Percentiles rank a stretch among this genome's conserved stretches.
phyloP scores from a whole-genome alignment of 371 early-diverging fungal species.

The Zychaea mexicana region DNA sequence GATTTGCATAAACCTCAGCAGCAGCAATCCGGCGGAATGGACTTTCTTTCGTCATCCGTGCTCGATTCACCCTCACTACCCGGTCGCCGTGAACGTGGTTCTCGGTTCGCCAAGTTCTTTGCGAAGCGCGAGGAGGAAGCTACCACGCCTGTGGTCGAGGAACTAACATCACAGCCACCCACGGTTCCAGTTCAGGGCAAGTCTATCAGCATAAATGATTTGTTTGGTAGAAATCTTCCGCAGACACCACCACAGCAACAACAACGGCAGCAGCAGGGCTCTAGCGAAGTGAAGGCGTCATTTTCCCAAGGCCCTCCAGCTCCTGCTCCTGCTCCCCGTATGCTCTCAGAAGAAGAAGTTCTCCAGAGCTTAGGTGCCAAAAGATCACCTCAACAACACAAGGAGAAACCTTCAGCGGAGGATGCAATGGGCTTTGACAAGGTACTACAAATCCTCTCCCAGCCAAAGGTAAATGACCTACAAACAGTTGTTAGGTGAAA shows the following conservation, averaged over 20 bases:
- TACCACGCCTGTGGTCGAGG: constrained; percentile 16
- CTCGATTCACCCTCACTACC: constrained; percentile 22
- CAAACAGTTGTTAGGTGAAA: too few species aligned
- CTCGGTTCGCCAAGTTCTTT: constrained; percentile 70
- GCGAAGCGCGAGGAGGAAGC: constrained; percentile 45
- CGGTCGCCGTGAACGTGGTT: constrained; percentile 48
- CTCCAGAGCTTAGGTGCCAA: constrained; percentile 54
- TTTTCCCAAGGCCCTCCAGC: background rate
- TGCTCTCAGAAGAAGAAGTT: constrained; percentile 65
- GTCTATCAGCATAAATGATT: constrained; percentile 53
- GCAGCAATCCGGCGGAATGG: background rate
- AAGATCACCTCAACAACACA: constrained; percentile 21
- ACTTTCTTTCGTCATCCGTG: constrained; percentile 7
- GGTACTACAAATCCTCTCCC: constrained; percentile 62
- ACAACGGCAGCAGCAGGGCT: too few species aligned
- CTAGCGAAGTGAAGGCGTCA: background rate
- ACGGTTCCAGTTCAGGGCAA: constrained; percentile 27
- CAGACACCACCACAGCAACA: background rate
- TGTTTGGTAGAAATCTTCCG: constrained; percentile 40
- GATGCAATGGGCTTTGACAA: constrained; percentile 63
- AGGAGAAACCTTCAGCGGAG: constrained; percentile 23
- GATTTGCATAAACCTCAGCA: constrained; percentile 10
- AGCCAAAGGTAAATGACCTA: constrained; percentile 42
- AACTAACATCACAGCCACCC: constrained; percentile 1
- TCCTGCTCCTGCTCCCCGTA: constrained; percentile 27